A percentile compares a stretch with the other conserved stretches of the same genome.
Conservation (phyloP, 257 asterid species). For the Nyctanthes arbortristis region DNA sequence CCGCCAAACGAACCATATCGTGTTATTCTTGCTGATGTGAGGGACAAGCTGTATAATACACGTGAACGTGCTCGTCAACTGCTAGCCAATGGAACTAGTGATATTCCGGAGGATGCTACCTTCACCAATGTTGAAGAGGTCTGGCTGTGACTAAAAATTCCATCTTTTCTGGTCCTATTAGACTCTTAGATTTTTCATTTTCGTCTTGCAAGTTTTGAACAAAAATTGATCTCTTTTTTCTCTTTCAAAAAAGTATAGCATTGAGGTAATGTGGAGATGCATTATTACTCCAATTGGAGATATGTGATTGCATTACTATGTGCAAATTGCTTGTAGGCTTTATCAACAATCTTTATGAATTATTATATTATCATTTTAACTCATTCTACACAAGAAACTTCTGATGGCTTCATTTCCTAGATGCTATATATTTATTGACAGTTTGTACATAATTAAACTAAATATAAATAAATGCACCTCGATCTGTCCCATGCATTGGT, state of each 20-base stretch:
- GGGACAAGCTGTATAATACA: conserved; percentile 87
- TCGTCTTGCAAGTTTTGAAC: not conserved
- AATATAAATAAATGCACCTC: not conserved
- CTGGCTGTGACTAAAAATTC: conserved; percentile 14
- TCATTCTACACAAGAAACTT: not conserved
- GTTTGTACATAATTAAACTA: not conserved
- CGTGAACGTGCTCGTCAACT: conserved; percentile 94
- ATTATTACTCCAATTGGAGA: not conserved
- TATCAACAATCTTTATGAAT: not conserved
- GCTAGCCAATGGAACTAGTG: conserved; percentile 64
- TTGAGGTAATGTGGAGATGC: not conserved
- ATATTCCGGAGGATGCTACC: conserved; percentile 67
- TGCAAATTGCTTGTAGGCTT: not conserved
- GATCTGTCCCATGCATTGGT: not conserved
- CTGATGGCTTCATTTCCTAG: not conserved
- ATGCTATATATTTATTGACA: not conserved
- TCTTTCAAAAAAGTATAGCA: too few species aligned
- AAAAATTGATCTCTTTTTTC: not conserved
- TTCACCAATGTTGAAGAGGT: conserved; percentile 79
- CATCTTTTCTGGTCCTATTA: not conserved
- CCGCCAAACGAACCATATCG: conserved; percentile 93
- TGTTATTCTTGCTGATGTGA: conserved; percentile 87
- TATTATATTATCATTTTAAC: not conserved
- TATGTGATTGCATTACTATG: too few species aligned
- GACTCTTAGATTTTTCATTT: not conserved